Evolutionary conservation across 345 rosid species (phyloP).

Genomic region (Boechera retrofracta): DNA sequence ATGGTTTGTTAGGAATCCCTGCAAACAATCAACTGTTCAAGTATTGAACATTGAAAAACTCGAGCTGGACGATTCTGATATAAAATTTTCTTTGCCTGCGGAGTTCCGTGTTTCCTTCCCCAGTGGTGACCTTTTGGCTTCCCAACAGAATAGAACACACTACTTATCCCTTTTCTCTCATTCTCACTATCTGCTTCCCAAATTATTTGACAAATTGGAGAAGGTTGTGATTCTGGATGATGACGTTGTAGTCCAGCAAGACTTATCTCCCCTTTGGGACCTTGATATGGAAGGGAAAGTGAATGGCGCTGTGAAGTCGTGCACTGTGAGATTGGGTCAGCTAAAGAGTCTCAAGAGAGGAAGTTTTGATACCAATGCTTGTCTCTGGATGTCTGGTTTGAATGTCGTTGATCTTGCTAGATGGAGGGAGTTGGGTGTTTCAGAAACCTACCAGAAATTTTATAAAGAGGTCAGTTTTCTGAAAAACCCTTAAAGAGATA

Average conservation of each 20-base stretch:
- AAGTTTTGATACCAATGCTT: conserved; percentile 52
- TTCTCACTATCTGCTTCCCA: conserved; percentile 81
- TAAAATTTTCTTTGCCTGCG: conserved; percentile 63
- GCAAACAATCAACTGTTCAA: conserved; percentile 64
- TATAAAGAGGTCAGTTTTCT: conserved; percentile 60
- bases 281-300: conserved; percentile 84
- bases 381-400: conserved; percentile 95
- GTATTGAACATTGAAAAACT: conserved; percentile 74
- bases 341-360: conserved; percentile 59
- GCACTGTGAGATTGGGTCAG: conserved; percentile 74
- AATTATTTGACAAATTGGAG: conserved; percentile 65
- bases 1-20: conserved; percentile 79
- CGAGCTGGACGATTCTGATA: conserved; percentile 51
- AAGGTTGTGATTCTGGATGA: conserved; percentile 85
- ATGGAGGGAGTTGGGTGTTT: conserved; percentile 73
- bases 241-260: conserved; percentile 88
- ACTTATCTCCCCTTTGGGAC: conserved; percentile 77
- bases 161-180: conserved; percentile 79
- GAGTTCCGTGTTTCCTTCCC: conserved; percentile 81
- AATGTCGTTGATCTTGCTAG: conserved; percentile 76
- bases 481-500: neutral
- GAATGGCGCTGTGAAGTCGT: conserved; percentile 71
- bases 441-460: conserved; percentile 62
- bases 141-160: conserved; percentile 58
- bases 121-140: conserved; percentile 44